Evolutionary conservation across 2,329 filamentous ascomycete species (phyloP).

Genomic region (Neoscytalidium dimidiatum): DNA sequence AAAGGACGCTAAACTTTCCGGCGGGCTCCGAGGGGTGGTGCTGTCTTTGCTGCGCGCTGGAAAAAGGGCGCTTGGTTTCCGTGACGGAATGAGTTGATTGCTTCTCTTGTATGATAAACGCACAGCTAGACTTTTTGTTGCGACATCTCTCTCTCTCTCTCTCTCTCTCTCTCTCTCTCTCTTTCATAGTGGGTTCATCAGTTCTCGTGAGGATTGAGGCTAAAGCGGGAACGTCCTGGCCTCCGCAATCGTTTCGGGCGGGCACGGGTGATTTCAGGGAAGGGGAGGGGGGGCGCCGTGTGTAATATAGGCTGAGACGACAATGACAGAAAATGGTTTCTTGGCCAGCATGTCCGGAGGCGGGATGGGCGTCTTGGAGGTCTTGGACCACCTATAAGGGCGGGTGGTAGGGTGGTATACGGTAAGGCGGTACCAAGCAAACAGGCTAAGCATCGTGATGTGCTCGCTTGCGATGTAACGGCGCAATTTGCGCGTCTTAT

Average conservation of each 20-base stretch:
- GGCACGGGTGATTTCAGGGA: slow-evolving; percentile 1
- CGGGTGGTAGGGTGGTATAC: background rate
- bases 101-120: slow-evolving; percentile 6
- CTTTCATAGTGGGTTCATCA: background rate
- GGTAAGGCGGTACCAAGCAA: background rate
- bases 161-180: background rate
- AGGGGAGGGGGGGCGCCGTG: background rate
- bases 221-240: background rate
- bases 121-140: slow-evolving; percentile 4
- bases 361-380: background rate
- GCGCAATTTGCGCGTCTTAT: background rate
- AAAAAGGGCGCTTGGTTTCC: background rate
- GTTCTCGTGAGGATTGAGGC: slow-evolving; percentile 6
- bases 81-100: background rate
- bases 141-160: background rate
- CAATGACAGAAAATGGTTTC: background rate
- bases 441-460: slow-evolving; percentile 16
- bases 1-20: slow-evolving; percentile 1
- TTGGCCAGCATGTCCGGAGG: background rate
- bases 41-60: slow-evolving; percentile 2
- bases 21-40: slow-evolving; percentile 2
- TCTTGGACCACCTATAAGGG: background rate
- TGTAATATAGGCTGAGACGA: slow-evolving; percentile 17
- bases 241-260: background rate
- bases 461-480: slow-evolving; percentile 11